Percentiles rank a stretch among this genome's conserved stretches.
These are phyloP conservation scores for Vigna nakashimae DNA, from an alignment of 306 rosid species.

Conservation along the genomic window DNA sequence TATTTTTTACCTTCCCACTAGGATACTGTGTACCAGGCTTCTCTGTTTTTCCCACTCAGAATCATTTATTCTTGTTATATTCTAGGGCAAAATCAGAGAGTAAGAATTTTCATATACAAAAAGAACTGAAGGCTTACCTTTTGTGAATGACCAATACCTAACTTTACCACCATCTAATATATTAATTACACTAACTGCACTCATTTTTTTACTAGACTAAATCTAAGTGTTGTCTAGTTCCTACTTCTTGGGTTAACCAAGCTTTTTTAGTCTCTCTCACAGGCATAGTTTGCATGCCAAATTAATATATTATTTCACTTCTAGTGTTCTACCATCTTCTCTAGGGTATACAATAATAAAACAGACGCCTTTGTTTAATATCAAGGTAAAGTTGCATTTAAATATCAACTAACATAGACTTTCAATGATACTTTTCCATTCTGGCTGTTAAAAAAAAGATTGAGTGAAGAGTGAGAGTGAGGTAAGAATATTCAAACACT, in stretches of 20 bases:
- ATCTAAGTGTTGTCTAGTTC: neutral
- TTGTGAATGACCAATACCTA: neutral
- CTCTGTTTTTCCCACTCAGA: neutral
- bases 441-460: neutral
- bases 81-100: neutral
- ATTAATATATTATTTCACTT: constrained; percentile 36
- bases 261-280: constrained; percentile 2
- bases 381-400: neutral
- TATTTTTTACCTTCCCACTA: neutral
- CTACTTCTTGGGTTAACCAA: constrained; percentile 9
- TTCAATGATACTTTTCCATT: neutral
- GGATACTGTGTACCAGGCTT: neutral
- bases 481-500: too few species aligned
- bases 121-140: neutral
- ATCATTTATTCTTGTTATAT: neutral
- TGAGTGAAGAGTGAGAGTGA: too few species aligned
- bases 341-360: neutral
- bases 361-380: neutral
- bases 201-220: neutral
- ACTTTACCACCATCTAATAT: neutral
- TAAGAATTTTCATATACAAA: neutral
- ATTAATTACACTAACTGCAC: constrained; percentile 10
- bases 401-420: constrained; percentile 16
- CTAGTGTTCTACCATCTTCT: neutral
- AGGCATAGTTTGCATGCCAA: constrained; percentile 12